A percentile compares a stretch with the other conserved stretches of the same genome.
phyloP scores from a whole-genome alignment of 177 flowering plant genomes.

The Vitis hybrid region DNA sequence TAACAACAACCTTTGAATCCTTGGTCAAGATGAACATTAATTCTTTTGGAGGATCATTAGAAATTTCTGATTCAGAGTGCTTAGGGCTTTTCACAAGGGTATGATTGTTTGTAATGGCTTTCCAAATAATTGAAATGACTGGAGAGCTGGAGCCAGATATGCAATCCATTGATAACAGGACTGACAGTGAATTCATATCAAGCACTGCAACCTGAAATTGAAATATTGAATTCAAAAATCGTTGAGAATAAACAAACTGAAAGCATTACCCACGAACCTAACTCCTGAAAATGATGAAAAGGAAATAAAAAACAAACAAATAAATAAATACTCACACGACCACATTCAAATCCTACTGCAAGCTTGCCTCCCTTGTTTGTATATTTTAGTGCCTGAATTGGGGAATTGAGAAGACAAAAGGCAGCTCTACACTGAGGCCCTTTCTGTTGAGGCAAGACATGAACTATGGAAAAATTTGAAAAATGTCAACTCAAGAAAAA shows the following conservation, averaged over 20 bases:
- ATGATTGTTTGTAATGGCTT: slow-evolving; percentile 19
- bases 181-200: slow-evolving; percentile 44
- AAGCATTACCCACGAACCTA: neutral
- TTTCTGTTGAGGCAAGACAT: slow-evolving; percentile 30
- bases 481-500: slow-evolving; percentile 1
- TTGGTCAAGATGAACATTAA: slow-evolving; percentile 50
- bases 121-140: slow-evolving; percentile 45
- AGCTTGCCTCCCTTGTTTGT: slow-evolving; percentile 39
- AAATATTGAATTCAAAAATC: slow-evolving; percentile 7
- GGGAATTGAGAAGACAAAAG: slow-evolving; percentile 34
- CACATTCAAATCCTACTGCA: slow-evolving; percentile 44
- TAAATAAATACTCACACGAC: slow-evolving; percentile 39
- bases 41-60: slow-evolving; percentile 29
- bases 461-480: slow-evolving; percentile 31
- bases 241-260: neutral
- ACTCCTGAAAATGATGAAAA: neutral
- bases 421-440: slow-evolving; percentile 40
- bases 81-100: slow-evolving; percentile 29
- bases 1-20: slow-evolving; percentile 47
- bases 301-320: neutral
- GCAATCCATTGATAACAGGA: slow-evolving; percentile 48
- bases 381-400: slow-evolving; percentile 39
- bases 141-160: slow-evolving; percentile 43
- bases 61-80: slow-evolving; percentile 24
- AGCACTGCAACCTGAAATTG: slow-evolving; percentile 70